Evolutionary conservation across 2,329 filamentous ascomycete species (phyloP), one percentile per base, ranked within the genome.

Genomic region (Aspergillus carbonarius): DNA sequence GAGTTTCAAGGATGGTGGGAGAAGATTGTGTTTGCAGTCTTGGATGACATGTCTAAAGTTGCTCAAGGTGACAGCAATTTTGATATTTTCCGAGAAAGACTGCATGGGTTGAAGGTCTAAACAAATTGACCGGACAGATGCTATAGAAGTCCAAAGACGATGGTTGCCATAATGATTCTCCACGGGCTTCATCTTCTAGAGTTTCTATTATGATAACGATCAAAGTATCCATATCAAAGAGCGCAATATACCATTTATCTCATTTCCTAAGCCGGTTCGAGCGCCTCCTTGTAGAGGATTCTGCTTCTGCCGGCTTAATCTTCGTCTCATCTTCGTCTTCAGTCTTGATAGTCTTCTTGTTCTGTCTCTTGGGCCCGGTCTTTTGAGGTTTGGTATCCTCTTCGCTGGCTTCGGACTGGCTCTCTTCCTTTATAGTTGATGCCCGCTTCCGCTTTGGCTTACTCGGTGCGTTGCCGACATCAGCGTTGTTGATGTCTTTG

Each of bases 1-100:
- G 87, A 91, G 74, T 89, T 89, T 63, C 66, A 72, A 39, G 84
- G 85, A 1, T 88, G 87, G 85, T 89, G 86, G 83, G 75, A 82
- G 65, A 81, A 82, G 55, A 73, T 91, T 17, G 79, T 84, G 62
- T 91, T 91, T 78, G 88, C 88, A 0, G 83, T 90, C 1, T 61
- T 81, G 63, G 78, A 80, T 35, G 66, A 64, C 20, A 42, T 44
- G 34, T 47, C 20, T 3, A 34, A 40, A 23, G 46, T 52, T 17
- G 56, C 63, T 37, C 55, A 69, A 30, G 66, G 65, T 5, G 59
- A 66, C 48, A 68, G 70, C n/a, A 74, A 74, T 62, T 73, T 70
- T 53, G 64, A 68, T 4, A 64, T 72, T 5, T 74, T 75, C 48
- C 65, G 65, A 49, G 61, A 60, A 49, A 66, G 56, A 23, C 60